phyloP scores from a whole-genome alignment of 2,329 filamentous ascomycete genomes.

The Diplodia seriata region DNA sequence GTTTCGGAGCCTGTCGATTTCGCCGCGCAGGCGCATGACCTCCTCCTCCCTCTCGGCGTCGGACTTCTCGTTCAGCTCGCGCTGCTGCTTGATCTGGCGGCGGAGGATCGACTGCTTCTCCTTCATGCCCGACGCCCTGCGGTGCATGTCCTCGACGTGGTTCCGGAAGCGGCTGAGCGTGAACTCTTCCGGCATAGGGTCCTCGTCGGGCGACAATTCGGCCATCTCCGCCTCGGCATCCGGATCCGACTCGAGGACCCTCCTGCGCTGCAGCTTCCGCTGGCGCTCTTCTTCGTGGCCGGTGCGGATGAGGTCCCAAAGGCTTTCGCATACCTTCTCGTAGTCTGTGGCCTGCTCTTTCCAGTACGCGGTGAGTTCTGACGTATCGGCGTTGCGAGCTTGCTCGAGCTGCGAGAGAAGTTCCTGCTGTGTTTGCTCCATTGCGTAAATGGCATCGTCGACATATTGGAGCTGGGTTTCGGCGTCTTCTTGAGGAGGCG shows the following conservation, averaged over 20 bases:
- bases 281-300: conserved; percentile 52
- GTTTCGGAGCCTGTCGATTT: conserved; percentile 51
- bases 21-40: conserved; percentile 49
- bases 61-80: conserved; percentile 87
- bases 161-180: conserved; percentile 77
- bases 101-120: conserved; percentile 90
- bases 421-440: conserved; percentile 38
- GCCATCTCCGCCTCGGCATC: conserved; percentile 63
- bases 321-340: conserved; percentile 41
- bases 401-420: conserved; percentile 17
- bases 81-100: conserved; percentile 93
- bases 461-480: conserved; percentile 74
- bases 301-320: conserved; percentile 61
- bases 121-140: conserved; percentile 76
- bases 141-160: conserved; percentile 80
- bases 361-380: conserved; percentile 33
- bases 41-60: conserved; percentile 61
- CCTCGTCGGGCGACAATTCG: conserved; percentile 68
- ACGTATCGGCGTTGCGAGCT: conserved; percentile 23
- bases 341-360: conserved; percentile 39
- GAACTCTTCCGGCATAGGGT: conserved; percentile 67
- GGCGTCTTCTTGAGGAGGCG: conserved; percentile 63
- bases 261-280: conserved; percentile 45
- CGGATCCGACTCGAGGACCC: conserved; percentile 57
- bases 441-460: conserved; percentile 63